Evolutionary conservation across 2,329 filamentous ascomycete species (phyloP).

Genomic region (Zelopaecilomyces penicillatus): DNA sequence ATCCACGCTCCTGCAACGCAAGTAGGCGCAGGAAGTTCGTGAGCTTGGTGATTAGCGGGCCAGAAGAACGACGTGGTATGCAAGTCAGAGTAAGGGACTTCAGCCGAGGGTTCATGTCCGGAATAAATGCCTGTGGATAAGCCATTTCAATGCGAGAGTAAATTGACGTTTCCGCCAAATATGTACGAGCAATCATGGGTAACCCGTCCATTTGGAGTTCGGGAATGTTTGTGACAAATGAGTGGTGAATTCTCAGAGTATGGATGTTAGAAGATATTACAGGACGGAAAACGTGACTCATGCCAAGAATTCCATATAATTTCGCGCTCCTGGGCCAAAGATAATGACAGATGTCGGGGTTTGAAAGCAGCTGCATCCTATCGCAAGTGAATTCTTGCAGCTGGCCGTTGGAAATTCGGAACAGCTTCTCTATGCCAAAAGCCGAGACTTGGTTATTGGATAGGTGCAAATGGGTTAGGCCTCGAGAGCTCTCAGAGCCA

Average conservation of each 20-base stretch:
- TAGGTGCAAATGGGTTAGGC: conserved; percentile 47
- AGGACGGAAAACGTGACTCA: conserved; percentile 41
- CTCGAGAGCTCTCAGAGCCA: conserved; percentile 14
- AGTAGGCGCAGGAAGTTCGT: conserved; percentile 37
- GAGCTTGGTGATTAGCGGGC: conserved; percentile 40
- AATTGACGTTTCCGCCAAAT: conserved; percentile 38
- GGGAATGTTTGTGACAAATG: conserved; percentile 47
- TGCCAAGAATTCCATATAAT: conserved; percentile 36
- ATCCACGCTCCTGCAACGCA: conserved; percentile 39
- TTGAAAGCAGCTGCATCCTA: conserved; percentile 24
- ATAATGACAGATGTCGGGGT: conserved; percentile 3
- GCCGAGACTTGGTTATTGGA: conserved; percentile 41
- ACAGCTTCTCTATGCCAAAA: conserved; percentile 32
- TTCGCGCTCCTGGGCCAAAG: conserved; percentile 22
- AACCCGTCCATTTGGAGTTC: conserved; percentile 32
- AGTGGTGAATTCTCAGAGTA: conserved; percentile 49
- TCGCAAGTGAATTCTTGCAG: conserved; percentile 47
- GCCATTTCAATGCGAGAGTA: conserved; percentile 34
- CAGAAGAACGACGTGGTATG: conserved; percentile 45
- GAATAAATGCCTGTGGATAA: conserved; percentile 41
- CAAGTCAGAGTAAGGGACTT: conserved; percentile 43
- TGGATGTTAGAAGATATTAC: conserved; percentile 45
- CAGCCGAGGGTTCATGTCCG: conserved; percentile 50
- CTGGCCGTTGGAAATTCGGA: conserved; percentile 35
- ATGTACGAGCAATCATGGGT: conserved; percentile 26